phyloP scores from a whole-genome alignment of 805 yeast genomes.

The Saccharomycopsis selenospora region DNA sequence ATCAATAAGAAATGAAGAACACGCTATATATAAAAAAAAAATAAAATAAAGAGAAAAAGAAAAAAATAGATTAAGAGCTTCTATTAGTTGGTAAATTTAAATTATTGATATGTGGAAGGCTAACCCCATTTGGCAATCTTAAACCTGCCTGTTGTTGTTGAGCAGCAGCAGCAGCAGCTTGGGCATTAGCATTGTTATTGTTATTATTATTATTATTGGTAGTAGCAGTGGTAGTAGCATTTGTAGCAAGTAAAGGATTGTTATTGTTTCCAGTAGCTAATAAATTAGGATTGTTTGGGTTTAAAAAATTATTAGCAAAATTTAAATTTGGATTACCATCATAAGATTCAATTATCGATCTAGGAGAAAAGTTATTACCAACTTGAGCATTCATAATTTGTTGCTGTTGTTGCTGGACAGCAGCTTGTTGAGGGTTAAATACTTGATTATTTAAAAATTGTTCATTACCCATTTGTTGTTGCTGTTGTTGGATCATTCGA shows the following conservation, averaged over 20 bases:
- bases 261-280: background rate
- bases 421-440: conserved; percentile 4
- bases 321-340: background rate
- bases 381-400: background rate
- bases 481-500: background rate
- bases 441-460: background rate
- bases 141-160: background rate
- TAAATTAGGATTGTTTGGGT: background rate
- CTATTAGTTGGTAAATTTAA: conserved; percentile 12
- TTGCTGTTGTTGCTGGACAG: conserved; percentile 3
- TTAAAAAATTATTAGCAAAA: background rate
- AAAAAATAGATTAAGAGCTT: background rate
- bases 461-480: background rate
- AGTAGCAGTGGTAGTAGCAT: background rate
- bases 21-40: too few relatives aligned
- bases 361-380: background rate
- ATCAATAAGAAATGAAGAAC: too few relatives aligned
- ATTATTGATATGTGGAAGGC: conserved; percentile 14
- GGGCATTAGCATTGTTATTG: conserved; percentile 1
- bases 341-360: conserved; percentile 1
- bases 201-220: conserved; percentile 1
- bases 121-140: conserved; percentile 4
- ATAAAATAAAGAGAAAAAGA: too few relatives aligned
- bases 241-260: background rate
- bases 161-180: background rate